A percentile compares a stretch with the other conserved stretches of the same genome.
phyloP scores from a whole-genome alignment of 2,329 filamentous ascomycete species.

The Apiospora sp. region DNA sequence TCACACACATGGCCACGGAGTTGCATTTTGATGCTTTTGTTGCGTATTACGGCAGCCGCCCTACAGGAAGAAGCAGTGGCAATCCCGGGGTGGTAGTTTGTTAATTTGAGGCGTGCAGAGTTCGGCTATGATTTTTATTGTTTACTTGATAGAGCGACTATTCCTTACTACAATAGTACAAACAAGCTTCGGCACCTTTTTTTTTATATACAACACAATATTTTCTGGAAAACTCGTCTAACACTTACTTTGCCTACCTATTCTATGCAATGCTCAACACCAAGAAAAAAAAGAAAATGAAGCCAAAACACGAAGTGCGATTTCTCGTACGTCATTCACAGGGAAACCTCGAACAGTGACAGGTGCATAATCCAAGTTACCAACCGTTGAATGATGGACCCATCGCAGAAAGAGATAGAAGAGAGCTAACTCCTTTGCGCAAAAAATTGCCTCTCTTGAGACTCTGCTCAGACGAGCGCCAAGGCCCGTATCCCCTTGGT shows the following conservation, averaged over 20 bases:
- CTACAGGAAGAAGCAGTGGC: conserved; percentile 8
- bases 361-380: background rate
- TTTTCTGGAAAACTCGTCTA: background rate
- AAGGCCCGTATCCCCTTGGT: conserved; percentile 1
- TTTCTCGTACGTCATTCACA: background rate
- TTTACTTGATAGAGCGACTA: conserved; percentile 18
- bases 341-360: background rate
- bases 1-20: conserved; percentile 6
- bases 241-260: background rate
- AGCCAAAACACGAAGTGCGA: too few species aligned
- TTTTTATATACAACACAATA: background rate
- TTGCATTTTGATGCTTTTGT: conserved; percentile 5
- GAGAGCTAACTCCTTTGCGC: background rate
- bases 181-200: background rate
- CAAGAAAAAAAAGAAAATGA: background rate
- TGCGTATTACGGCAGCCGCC: background rate
- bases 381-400: background rate
- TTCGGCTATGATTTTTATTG: background rate
- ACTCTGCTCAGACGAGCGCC: conserved; percentile 1
- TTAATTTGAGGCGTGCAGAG: conserved; percentile 13
- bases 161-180: conserved; percentile 20
- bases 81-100: conserved; percentile 18
- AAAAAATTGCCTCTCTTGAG: background rate
- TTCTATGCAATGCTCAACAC: background rate
- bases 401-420: background rate